Base-by-base conservation (phyloP, 2,329 filamentous ascomycete species). In the Furcasterigmium furcatum region DNA sequence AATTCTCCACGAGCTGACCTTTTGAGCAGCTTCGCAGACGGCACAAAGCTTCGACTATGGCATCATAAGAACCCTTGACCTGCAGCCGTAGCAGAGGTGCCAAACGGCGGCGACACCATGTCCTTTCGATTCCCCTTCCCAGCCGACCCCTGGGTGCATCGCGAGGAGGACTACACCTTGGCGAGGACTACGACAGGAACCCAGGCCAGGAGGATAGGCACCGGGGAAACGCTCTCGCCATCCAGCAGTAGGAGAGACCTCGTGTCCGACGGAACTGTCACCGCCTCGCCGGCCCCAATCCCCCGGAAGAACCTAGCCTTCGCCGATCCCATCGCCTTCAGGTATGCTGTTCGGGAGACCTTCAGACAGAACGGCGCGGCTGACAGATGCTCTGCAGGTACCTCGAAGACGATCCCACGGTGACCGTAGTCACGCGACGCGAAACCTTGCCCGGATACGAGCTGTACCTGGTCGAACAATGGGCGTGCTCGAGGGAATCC, bases 401-500 rank as follows among this genome's bases (percentile, higher is more conserved):
- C 60, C 80, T 99, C 19, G 88, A 95, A 70, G 88, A 95, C 61
- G 94, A 97, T 53, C 74, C 83, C 2, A 81, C 79, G 5, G 91
- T 90, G 4, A 76, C 74, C 4, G 82, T 96, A 8, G 74, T 96
- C 52, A 82, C 91, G 55, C 84, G 86, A 44, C 81, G 82, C 45
- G 76, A 78, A 41, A 72, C 79, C 41, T 76, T 99, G 6, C 71
- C 80, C 49, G 92, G 92, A 53, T 97, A 96, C 67, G 91, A 97
- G 64, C 76, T 92, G 50, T 97, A 97, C 65, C 71, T 97, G 14
- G 90, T 97, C 53, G 94, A 97, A 65, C 94, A 99, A 74, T 99
- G 94, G 94, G 90, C 90, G 6, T 96, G 91, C 66, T 96, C 92
- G 12, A 83, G 94, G 43, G 79, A 84, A 46, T 90, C 95, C 51